Percentiles rank a stretch among this genome's conserved stretches.
phyloP scores from a whole-genome alignment of 371 early-diverging fungal species.

The Ordospora pajunii region DNA sequence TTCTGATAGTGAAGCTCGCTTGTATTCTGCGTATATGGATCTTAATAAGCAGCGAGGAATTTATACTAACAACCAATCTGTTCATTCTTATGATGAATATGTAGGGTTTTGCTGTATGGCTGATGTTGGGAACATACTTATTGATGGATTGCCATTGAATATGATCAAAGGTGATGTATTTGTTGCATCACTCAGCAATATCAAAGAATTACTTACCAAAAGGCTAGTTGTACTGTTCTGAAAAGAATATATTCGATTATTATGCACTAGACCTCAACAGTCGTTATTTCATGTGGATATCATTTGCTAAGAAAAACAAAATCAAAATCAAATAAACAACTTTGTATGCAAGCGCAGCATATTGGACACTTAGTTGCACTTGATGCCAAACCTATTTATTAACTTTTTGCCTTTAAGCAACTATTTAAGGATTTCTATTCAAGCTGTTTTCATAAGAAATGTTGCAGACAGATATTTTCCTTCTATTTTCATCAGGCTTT shows the following conservation, averaged over 20 bases:
- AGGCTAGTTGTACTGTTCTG: constrained; percentile 32
- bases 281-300: too few species aligned
- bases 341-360: too few species aligned
- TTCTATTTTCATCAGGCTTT: not conserved
- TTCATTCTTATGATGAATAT: constrained; percentile 1
- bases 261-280: too few species aligned
- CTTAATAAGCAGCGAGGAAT: constrained; percentile 16
- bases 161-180: constrained; percentile 49
- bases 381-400: too few species aligned
- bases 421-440: constrained; percentile 5
- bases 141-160: constrained; percentile 49
- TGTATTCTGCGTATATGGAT: constrained; percentile 6
- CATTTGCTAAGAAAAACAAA: too few species aligned
- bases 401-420: not conserved
- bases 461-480: constrained; percentile 25
- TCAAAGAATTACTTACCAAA: constrained; percentile 16
- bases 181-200: constrained; percentile 43
- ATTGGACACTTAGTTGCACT: too few species aligned
- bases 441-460: constrained; percentile 30
- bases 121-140: constrained; percentile 16
- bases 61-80: not conserved
- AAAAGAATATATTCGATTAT: not conserved
- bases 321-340: too few species aligned
- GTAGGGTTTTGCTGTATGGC: constrained; percentile 46
- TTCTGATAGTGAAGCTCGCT: constrained; percentile 16